Evolutionary conservation across 768 basidiomycete genomes (phyloP).

Genomic region (Dendrothele bispora): DNA sequence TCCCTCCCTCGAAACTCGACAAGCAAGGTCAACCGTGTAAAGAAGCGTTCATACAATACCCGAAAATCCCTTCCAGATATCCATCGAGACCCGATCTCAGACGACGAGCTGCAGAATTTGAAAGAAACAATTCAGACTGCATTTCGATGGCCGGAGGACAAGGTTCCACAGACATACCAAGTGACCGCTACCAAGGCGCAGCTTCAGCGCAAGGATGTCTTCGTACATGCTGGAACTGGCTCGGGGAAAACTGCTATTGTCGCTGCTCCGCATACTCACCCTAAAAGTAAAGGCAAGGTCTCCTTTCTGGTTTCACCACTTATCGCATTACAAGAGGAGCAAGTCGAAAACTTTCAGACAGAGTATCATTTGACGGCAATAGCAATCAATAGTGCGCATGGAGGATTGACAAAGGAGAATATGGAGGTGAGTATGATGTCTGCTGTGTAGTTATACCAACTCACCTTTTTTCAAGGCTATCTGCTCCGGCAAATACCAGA

Average conservation of each 20-base stretch:
- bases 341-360: conserved; percentile 11
- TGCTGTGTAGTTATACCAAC: too few relatives aligned
- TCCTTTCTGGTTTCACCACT: conserved; percentile 40
- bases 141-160: conserved; percentile 20
- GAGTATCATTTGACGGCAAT: background rate
- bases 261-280: conserved; percentile 34
- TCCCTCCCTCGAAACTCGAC: background rate
- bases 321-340: conserved; percentile 37
- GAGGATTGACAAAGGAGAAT: background rate
- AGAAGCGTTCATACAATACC: too few relatives aligned
- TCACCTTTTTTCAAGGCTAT: conserved; percentile 4
- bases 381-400: background rate
- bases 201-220: conserved; percentile 25
- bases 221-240: conserved; percentile 34
- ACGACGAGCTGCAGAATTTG: conserved; percentile 7
- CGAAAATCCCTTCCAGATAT: background rate
- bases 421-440: background rate
- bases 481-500: conserved; percentile 4
- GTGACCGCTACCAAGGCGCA: conserved; percentile 27
- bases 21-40: background rate
- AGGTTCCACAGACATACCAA: conserved; percentile 24
- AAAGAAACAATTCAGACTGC: conserved; percentile 11
- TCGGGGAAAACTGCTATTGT: conserved; percentile 19
- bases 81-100: too few relatives aligned
- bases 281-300: conserved; percentile 22